phyloP scores from a whole-genome alignment of 768 basidiomycete species.

The Cystobasidium ongulense region DNA sequence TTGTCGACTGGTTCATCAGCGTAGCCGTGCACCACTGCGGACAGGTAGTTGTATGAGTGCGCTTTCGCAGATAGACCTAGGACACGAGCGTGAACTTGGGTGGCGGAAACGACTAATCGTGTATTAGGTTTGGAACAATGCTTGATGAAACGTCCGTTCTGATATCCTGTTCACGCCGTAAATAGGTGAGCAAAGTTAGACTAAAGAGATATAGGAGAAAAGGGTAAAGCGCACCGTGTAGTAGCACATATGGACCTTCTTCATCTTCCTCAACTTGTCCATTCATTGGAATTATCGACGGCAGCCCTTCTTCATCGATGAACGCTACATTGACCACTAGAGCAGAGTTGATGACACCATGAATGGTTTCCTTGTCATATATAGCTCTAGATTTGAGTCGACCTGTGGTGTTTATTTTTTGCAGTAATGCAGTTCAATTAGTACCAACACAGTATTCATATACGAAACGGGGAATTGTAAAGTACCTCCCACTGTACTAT shows the following conservation, averaged over 20 bases:
- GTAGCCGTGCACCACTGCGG: constrained; percentile 8
- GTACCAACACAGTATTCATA: background rate
- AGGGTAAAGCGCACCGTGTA: constrained; percentile 10
- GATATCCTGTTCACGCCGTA: constrained; percentile 13
- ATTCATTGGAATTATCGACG: constrained; percentile 3
- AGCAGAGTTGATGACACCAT: constrained; percentile 8
- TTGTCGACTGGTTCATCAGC: background rate
- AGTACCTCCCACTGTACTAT: constrained; percentile 12
- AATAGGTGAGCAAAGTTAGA: too few relatives aligned
- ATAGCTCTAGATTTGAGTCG: background rate
- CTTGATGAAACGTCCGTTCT: constrained; percentile 16
- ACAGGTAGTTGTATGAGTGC: constrained; percentile 1
- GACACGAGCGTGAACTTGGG: background rate
- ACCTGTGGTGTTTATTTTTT: background rate
- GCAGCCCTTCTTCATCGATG: constrained; percentile 9
- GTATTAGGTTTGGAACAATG: constrained; percentile 10
- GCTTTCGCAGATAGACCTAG: constrained; percentile 1
- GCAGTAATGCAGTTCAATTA: background rate
- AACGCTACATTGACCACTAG: constrained; percentile 10
- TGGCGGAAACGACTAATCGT: constrained; percentile 1
- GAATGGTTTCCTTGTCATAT: constrained; percentile 1
- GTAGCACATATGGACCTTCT: background rate
- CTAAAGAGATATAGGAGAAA: too few relatives aligned
- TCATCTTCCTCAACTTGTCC: constrained; percentile 1
- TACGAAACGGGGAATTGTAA: background rate